A percentile compares a stretch with the other conserved stretches of the same genome.
phyloP scores from a whole-genome alignment of 768 basidiomycete genomes.

The Pleurotus sapidus region DNA sequence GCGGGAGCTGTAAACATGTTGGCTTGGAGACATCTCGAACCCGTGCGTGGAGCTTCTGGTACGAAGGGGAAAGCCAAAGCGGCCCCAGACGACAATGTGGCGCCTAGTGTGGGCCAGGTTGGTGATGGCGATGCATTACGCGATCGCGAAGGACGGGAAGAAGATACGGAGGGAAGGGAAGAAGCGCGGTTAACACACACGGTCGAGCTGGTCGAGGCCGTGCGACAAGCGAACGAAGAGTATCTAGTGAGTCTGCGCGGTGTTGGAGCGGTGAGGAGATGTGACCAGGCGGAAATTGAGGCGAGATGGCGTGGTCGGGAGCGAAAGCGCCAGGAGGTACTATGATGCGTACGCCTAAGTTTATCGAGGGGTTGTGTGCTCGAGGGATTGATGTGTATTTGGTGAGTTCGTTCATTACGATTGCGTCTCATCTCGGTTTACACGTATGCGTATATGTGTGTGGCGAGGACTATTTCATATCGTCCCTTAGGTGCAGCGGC shows the following conservation, averaged over 20 bases:
- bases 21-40: slow-evolving; percentile 4
- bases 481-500: too few relatives aligned
- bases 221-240: slow-evolving; percentile 38
- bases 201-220: slow-evolving; percentile 52
- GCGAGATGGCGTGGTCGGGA: too few relatives aligned
- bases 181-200: not conserved
- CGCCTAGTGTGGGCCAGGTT: slow-evolving; percentile 11
- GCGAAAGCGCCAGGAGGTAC: slow-evolving; percentile 19
- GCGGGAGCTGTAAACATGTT: slow-evolving; percentile 1
- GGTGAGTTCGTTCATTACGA: slow-evolving; percentile 18
- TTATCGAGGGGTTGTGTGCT: slow-evolving; percentile 46
- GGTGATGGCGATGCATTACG: slow-evolving; percentile 8
- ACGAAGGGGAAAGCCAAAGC: not conserved
- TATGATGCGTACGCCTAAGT: slow-evolving; percentile 38
- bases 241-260: slow-evolving; percentile 38
- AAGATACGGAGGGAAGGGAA: slow-evolving; percentile 14
- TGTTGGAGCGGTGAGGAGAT: slow-evolving; percentile 9
- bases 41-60: not conserved
- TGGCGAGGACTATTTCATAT: too few relatives aligned
- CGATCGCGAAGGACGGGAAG: slow-evolving; percentile 16
- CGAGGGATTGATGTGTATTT: slow-evolving; percentile 21
- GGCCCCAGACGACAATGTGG: not conserved
- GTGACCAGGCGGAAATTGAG: too few relatives aligned
- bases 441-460: too few relatives aligned
- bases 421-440: too few relatives aligned